Conservation (phyloP, 768 basidiomycete species). For the Lactifluus echinatus region DNA sequence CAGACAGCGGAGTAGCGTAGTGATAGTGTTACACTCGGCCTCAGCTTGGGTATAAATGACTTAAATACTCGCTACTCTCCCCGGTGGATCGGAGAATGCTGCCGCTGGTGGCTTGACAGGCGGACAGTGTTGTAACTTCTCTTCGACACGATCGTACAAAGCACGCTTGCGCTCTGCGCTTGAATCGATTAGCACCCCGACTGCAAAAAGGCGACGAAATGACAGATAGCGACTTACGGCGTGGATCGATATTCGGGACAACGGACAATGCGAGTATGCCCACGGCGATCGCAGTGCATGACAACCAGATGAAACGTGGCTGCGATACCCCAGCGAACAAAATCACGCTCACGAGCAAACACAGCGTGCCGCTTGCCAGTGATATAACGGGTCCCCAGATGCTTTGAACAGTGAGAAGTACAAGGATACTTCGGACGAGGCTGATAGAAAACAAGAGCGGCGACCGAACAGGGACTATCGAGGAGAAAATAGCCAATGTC, state of each 20-base stretch:
- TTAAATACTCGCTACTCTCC: background rate
- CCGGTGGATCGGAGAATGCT: background rate
- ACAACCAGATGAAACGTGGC: conserved; percentile 4
- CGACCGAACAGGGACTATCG: too few relatives aligned
- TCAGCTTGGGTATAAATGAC: background rate
- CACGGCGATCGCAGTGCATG: background rate
- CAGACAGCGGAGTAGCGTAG: too few relatives aligned
- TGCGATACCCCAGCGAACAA: conserved; percentile 7
- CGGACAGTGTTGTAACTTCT: background rate
- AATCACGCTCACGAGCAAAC: conserved; percentile 10
- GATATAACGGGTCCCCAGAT: background rate
- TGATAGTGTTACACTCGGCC: background rate
- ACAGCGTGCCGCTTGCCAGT: conserved; percentile 3
- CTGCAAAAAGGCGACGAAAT: background rate
- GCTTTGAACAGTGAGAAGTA: background rate
- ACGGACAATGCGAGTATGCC: background rate
- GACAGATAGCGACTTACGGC: background rate
- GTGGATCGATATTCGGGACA: background rate
- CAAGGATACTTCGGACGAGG: too few relatives aligned
- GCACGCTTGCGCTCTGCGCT: background rate
- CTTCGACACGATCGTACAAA: conserved; percentile 6
- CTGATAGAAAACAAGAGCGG: too few relatives aligned
- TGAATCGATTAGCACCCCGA: background rate
- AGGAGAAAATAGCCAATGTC: too few relatives aligned
- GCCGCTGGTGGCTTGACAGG: background rate